phyloP scores from a whole-genome alignment of 352 stramenopile species.

The Pythium apleroticum region DNA sequence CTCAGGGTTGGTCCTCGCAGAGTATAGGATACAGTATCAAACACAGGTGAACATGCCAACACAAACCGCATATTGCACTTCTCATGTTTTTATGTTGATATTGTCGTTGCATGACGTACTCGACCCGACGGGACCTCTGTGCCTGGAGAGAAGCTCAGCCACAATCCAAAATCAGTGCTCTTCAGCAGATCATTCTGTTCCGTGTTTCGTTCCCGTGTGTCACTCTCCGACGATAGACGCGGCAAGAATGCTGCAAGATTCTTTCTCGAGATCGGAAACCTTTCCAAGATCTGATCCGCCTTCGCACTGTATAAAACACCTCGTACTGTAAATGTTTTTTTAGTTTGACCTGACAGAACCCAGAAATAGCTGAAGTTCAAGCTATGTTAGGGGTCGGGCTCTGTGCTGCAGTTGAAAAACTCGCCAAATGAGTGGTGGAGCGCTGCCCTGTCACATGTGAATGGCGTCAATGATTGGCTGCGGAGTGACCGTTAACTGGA shows the following conservation, averaged over 20 bases:
- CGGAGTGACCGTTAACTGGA: conserved; percentile 11
- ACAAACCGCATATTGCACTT: too few species aligned
- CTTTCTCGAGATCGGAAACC: not conserved
- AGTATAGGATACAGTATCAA: too few species aligned
- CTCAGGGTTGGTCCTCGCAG: too few species aligned
- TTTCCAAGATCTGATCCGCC: not conserved
- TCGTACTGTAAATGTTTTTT: not conserved
- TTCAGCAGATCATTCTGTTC: not conserved
- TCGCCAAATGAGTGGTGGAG: conserved; percentile 23
- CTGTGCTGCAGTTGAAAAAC: conserved; percentile 3
- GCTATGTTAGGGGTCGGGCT: conserved; percentile 10
- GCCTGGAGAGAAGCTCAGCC: too few species aligned
- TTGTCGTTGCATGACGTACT: too few species aligned
- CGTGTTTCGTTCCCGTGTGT: conserved; percentile 4
- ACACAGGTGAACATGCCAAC: too few species aligned
- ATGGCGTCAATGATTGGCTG: conserved; percentile 22
- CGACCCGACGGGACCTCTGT: too few species aligned
- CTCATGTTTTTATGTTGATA: too few species aligned
- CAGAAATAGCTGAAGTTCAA: conserved; percentile 26
- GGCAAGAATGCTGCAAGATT: conserved; percentile 11
- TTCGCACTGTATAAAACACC: conserved; percentile 8
- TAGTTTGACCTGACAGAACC: conserved; percentile 13
- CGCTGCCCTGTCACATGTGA: conserved; percentile 31
- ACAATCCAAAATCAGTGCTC: conserved; percentile 6
- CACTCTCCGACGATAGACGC: conserved; percentile 3